These are phyloP conservation scores for Capsella rubella DNA, from an alignment of 441 rosid species.

Conservation along the genomic window DNA sequence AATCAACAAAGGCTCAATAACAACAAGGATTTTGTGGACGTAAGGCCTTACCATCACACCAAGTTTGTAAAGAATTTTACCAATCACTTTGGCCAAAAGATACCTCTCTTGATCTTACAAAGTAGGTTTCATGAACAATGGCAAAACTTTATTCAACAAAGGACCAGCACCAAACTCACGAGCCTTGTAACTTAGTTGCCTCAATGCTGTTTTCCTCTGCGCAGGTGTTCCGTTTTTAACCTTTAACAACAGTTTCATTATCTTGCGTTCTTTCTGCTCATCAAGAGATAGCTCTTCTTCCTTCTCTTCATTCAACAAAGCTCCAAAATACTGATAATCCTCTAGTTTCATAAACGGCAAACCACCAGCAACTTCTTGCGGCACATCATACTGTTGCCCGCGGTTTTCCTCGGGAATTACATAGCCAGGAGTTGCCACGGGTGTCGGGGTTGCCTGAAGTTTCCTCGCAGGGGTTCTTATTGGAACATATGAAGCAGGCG, in stretches of 20 bases:
- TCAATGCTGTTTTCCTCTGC: conserved; percentile 94
- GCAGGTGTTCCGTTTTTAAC: conserved; percentile 98
- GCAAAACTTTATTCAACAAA: conserved; percentile 83
- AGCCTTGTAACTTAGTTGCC: conserved; percentile 96
- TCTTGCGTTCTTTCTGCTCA: conserved; percentile 96
- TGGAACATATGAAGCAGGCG: conserved; percentile 95
- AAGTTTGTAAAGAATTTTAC: conserved; percentile 85
- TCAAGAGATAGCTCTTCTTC: conserved; percentile 91
- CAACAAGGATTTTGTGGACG: conserved; percentile 98
- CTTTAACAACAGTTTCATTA: conserved; percentile 89
- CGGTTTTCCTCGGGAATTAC: conserved; percentile 91
- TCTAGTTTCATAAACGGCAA: conserved; percentile 97
- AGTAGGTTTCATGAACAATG: conserved; percentile 95
- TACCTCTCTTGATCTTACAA: conserved; percentile 99
- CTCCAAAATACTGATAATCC: conserved; percentile 92
- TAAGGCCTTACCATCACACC: conserved; percentile 95
- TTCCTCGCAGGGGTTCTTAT: conserved; percentile 93
- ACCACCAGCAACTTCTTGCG: conserved; percentile 86
- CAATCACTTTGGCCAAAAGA: conserved; percentile 96
- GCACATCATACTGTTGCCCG: conserved; percentile 97
- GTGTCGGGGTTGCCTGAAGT: conserved; percentile 89
- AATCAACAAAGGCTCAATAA: conserved; percentile 95
- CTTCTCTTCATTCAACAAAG: conserved; percentile 83
- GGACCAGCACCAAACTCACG: conserved; percentile 98
- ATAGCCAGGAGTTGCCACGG: conserved; percentile 90